Evolutionary conservation across 2,329 filamentous ascomycete species (phyloP), one percentile per base, ranked within the genome.

Genomic region (Tolypocladium album): DNA sequence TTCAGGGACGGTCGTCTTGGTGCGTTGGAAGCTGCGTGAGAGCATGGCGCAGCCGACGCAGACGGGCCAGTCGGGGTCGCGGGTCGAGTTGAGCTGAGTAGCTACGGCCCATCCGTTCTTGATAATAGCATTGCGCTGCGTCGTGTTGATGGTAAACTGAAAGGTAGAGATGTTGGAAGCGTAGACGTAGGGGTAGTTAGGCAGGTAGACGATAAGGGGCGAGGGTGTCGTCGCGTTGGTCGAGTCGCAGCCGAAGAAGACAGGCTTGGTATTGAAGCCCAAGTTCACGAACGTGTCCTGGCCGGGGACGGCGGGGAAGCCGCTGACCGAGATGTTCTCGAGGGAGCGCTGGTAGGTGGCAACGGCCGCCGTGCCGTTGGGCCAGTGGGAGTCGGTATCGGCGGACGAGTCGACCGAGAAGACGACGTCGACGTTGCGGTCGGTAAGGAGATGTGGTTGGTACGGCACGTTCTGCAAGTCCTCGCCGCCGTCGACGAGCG

Each of bases 1-100:
- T 0, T 82, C 78, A 0, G 93, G 93, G 1, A 92, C 80, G 0
- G 76, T 64, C 0, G 88, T 88, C 22, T 80, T 79, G 0, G 90
- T 93, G 57, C 90, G 82, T 62, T 85, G 79, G 64, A 94, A 83
- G 65, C 87, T 91, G 62, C 93, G 84, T 59, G 82, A 84, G 20
- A 97, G 80, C 45, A 96, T 86, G 6, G 93, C 94, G 74, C 93
- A 99, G 27, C 87, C 91, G 5, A 96, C 88, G 67, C 93, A 99
- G 1, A 85, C 79, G 0, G 88, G 80, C 93, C 94, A 99, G 63
- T 88, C 74, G 4, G 74, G 66, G 70, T 95, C 88, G 4, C 87
- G 70, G 0, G 90, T 92, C 57, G 81, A 84, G 75, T 97, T 97
- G 58, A 84, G 90, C 78, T 88, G 87, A 0, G 92, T 97, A 3